A percentile compares a stretch with the other conserved stretches of the same genome.
Conservation (phyloP, 2,329 filamentous ascomycete species). For the Sarocladium strictum region DNA sequence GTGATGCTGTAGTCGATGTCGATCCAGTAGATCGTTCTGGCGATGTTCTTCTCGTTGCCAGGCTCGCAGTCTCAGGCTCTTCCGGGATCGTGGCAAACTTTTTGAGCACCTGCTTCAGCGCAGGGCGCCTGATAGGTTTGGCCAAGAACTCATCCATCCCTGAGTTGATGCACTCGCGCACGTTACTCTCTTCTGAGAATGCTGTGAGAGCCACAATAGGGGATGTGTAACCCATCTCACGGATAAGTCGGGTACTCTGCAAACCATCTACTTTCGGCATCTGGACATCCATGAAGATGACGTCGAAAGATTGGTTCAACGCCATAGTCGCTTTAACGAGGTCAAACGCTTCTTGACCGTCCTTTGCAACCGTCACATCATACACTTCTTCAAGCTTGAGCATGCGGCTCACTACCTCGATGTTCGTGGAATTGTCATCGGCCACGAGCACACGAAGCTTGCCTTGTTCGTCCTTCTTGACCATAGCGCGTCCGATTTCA, state of each 20-base stretch:
- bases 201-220: slow-evolving; percentile 89
- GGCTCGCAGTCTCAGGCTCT: slow-evolving; percentile 35
- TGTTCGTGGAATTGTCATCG: slow-evolving; percentile 58
- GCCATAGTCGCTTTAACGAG: slow-evolving; percentile 79
- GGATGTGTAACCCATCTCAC: slow-evolving; percentile 77
- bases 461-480: slow-evolving; percentile 49
- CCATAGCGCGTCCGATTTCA: slow-evolving; percentile 59
- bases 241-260: slow-evolving; percentile 78
- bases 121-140: slow-evolving; percentile 73
- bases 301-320: slow-evolving; percentile 64
- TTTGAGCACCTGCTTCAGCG: slow-evolving; percentile 78
- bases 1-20: background rate
- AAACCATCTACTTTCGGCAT: slow-evolving; percentile 93
- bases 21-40: background rate
- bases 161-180: slow-evolving; percentile 77
- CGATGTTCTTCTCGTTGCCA: slow-evolving; percentile 1
- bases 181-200: slow-evolving; percentile 84
- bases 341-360: slow-evolving; percentile 83
- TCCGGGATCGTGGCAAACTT: slow-evolving; percentile 79
- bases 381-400: slow-evolving; percentile 73
- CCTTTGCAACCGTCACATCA: slow-evolving; percentile 82
- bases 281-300: slow-evolving; percentile 94
- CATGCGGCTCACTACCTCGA: slow-evolving; percentile 55
- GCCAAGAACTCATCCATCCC: slow-evolving; percentile 88
- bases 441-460: slow-evolving; percentile 81